Evolutionary conservation across 371 early-diverging fungal genomes (phyloP), one percentile per base, ranked within the genome.

Genomic region (Actinomucor elegans): DNA sequence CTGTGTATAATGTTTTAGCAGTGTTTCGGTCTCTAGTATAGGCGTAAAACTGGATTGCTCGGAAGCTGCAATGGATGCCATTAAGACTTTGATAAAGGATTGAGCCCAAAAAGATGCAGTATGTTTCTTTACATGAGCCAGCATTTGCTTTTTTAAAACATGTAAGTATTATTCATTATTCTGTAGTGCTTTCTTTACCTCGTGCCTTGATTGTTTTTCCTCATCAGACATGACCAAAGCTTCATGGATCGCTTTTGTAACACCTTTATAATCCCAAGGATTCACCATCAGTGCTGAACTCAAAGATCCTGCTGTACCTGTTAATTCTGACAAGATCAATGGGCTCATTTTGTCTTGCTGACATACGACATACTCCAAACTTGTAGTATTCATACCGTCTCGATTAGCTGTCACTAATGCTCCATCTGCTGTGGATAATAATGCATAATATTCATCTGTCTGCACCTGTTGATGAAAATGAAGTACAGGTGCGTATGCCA

Each of bases 381-480:
- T 88, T 1, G 96, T 97, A 12, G 99, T 91, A 74, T 99, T 99
- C 99, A 99, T 99, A 46, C 99, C 99, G 71, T 99, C 99, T 20
- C 97, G 84, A 9, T 97, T 77, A 32, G 93, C 85, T 7, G 99
- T 98, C 53, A 99, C 92, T 26, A 99, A 65, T 27, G 91, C 94
- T 5, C 91, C 89, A 73, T 99, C 98, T 21, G 97, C 97, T 9
- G 94, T 80, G 11, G 89, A 83, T 35, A 99, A 79, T n/a, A 99
- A 75, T 0, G 98, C 98, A 67, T 91, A 91, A 54, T 98, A 93
- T 64, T 99, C 99, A 55, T 91, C 92, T 23, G 84, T 85, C 26
- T 89, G 89, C n/a, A 99, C 87, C 45, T 91, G 87, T 47, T 97
- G 95, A 66, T 96, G 96, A 65, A 92, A 89, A 70, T 96, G 93